A percentile compares a stretch with the other conserved stretches of the same genome.
phyloP scores from a whole-genome alignment of 2,329 filamentous ascomycete genomes.

The Cladosporium sp. region DNA sequence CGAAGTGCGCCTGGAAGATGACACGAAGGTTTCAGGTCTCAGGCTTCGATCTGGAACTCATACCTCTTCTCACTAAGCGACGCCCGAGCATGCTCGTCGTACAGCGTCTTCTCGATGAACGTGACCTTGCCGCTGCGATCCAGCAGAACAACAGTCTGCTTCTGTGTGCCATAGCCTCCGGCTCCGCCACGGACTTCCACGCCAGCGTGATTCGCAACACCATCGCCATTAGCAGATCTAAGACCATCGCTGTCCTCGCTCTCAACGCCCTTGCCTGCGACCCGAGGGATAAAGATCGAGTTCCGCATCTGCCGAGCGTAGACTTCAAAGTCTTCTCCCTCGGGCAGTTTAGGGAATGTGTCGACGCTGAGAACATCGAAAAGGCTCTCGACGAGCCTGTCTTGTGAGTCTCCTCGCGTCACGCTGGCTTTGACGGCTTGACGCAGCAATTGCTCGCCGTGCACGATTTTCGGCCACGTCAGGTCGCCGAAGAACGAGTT shows the following conservation, averaged over 20 bases:
- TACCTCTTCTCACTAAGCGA: conserved; percentile 47
- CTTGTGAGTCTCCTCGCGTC: conserved; percentile 34
- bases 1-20: too few relatives aligned
- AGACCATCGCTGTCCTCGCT: conserved; percentile 37
- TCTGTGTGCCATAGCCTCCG: conserved; percentile 60
- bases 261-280: conserved; percentile 46
- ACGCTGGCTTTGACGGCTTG: conserved; percentile 47
- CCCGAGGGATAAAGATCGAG: conserved; percentile 57
- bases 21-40: not conserved
- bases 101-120: conserved; percentile 61
- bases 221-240: conserved; percentile 32
- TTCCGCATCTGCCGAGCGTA: conserved; percentile 55
- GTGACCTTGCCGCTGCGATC: conserved; percentile 51
- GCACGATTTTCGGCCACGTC: conserved; percentile 58
- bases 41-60: conserved; percentile 46
- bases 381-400: conserved; percentile 50
- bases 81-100: conserved; percentile 48
- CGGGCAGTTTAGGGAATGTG: conserved; percentile 49
- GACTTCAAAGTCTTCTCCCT: conserved; percentile 49
- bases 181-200: conserved; percentile 22
- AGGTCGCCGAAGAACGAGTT: conserved; percentile 58
- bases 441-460: conserved; percentile 52
- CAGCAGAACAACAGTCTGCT: conserved; percentile 59
- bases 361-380: conserved; percentile 52
- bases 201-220: conserved; percentile 7